Base-by-base conservation (phyloP, 2,329 filamentous ascomycete species). In the Dendryphion nanum region DNA sequence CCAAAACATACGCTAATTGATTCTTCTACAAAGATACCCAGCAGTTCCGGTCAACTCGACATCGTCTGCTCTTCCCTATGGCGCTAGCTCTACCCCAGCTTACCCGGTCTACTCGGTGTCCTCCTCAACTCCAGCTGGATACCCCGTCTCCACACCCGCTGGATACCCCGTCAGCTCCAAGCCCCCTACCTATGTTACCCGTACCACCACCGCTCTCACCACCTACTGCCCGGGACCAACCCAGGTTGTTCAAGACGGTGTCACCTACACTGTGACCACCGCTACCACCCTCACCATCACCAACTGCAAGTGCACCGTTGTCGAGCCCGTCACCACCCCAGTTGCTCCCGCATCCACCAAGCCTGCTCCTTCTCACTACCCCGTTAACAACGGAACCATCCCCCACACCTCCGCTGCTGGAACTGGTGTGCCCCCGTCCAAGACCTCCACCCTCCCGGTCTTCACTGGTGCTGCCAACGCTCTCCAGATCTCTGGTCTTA, bases 401-500 rank as follows among this genome's bases (percentile, higher is more conserved):
- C 42, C 53, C 19, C 16, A 24, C 18, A 20, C n/a, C 29, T 16
- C 19, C 7, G 31, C 38, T 14, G 29, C 36, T 32, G 37, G 33
- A n/a, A 40, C 37, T 24, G 32, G 35, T 43, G 23, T n/a, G 10
- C 23, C 23, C n/a, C 23, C 23, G 3, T 12, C 38, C 32, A 33
- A 42, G 32, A 42, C 45, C 30, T 30, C 50, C 37, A 34, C 45
- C 35, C 33, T 33, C 14, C 33, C 51, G 14, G 47, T 46, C 36
- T 76, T 70, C 72, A 76, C 74, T 42, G 76, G 74, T 39, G 76
- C 71, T 54, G 75, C 73, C 55, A 66, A n/a, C n/a, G n/a, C n/a
- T n/a, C n/a, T 67, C 58, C 71, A 74, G 65, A 67, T 64, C 44
- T 74, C 73, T 57, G 74, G 71, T 42, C 73, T 71, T 53, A 65